phyloP scores from a whole-genome alignment of 352 stramenopile species.

The Thalassiosira delicatula region DNA sequence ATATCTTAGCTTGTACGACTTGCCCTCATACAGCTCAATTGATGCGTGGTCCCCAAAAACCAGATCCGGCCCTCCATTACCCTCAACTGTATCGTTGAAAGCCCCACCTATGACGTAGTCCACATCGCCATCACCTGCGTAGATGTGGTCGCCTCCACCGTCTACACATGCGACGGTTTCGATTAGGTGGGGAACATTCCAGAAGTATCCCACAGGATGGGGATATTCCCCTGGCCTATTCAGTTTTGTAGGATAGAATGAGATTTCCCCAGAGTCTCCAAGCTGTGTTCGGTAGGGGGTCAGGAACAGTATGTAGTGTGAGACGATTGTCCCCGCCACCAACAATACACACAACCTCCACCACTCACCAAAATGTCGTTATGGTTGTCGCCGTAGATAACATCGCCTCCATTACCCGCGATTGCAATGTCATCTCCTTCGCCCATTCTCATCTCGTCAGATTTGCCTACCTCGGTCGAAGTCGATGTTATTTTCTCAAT shows the following conservation, averaged over 20 bases:
- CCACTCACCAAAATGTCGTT: neutral
- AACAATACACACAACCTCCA: neutral
- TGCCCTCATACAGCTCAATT: slow-evolving; percentile 35
- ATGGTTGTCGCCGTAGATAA: neutral
- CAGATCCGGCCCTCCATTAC: slow-evolving; percentile 46
- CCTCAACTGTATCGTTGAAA: slow-evolving; percentile 42
- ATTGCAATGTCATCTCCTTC: neutral
- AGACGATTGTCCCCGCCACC: too few species aligned
- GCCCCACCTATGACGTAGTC: neutral
- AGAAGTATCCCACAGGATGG: too few species aligned
- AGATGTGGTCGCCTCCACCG: neutral
- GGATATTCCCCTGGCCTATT: too few species aligned
- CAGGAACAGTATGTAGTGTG: too few species aligned
- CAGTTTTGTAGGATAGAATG: too few species aligned
- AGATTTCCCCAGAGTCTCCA: too few species aligned
- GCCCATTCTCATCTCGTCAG: neutral
- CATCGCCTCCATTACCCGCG: slow-evolving; percentile 18
- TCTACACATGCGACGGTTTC: neutral
- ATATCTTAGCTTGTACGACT: slow-evolving; percentile 31
- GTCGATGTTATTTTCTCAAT: neutral
- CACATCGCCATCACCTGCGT: neutral
- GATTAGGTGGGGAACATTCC: neutral
- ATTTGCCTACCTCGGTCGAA: neutral
- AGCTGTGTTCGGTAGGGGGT: too few species aligned
- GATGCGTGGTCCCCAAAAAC: slow-evolving; percentile 58